These are phyloP conservation scores for Nothophaeocryptopus gaeumannii DNA, from an alignment of 2,329 filamentous ascomycete species.

Conservation along the genomic window DNA sequence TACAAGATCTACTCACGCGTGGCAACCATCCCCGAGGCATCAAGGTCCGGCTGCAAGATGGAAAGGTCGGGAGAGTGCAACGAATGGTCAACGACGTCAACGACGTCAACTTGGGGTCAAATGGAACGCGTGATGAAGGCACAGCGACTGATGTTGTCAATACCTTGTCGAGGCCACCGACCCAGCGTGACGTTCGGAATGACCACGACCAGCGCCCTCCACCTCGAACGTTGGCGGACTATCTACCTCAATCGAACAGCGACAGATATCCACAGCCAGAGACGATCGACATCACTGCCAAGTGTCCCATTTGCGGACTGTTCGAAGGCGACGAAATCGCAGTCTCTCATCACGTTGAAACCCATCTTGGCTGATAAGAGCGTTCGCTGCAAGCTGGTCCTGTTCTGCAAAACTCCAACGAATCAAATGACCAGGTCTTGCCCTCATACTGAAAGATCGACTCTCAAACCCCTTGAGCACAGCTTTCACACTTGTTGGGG, in stretches of 20 bases:
- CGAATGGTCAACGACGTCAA: conserved; percentile 44
- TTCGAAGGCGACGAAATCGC: conserved; percentile 69
- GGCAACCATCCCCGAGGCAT: conserved; percentile 70
- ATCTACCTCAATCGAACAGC: conserved; percentile 19
- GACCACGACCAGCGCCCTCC: conserved; percentile 19
- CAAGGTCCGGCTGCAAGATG: conserved; percentile 69
- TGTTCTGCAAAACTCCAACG: too few species aligned
- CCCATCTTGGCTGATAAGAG: too few species aligned
- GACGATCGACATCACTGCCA: conserved; percentile 24
- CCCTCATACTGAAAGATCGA: too few species aligned
- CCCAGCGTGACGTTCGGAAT: too few species aligned
- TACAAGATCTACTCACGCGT: conserved; percentile 63
- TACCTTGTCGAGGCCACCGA: too few species aligned
- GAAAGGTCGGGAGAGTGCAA: conserved; percentile 72
- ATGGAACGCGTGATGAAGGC: too few species aligned
- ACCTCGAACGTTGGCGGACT: conserved; percentile 29
- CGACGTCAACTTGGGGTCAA: neutral
- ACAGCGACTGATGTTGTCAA: too few species aligned
- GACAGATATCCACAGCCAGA: conserved; percentile 10
- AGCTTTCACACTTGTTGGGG: too few species aligned
- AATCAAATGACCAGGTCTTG: too few species aligned
- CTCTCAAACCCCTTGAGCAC: too few species aligned
- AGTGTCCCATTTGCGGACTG: conserved; percentile 62
- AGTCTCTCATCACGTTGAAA: conserved; percentile 63
- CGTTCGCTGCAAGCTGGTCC: too few species aligned